Conservation (phyloP, 345 rosid species). For the Pugionium cornutum region DNA sequence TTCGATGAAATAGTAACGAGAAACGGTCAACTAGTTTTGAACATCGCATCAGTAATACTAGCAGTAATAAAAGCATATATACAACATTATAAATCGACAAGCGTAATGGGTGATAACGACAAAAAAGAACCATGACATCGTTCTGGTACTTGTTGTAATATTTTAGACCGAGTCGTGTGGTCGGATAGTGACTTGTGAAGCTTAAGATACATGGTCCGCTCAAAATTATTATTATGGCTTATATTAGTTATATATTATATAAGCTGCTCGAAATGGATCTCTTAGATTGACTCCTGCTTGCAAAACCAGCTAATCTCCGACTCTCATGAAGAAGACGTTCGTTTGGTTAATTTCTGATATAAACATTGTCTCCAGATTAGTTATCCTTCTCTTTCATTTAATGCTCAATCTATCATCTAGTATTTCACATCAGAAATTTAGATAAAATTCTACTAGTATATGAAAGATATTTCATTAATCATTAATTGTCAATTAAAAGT, state of each 20-base stretch:
- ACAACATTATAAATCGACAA: not conserved
- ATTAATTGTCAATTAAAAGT: not conserved
- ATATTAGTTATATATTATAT: too few relatives aligned
- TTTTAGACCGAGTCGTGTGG: slow-evolving; percentile 19
- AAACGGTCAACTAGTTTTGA: slow-evolving; percentile 11
- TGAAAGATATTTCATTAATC: too few relatives aligned
- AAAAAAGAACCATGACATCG: not conserved
- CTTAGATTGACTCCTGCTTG: not conserved
- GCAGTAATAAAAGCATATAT: slow-evolving; percentile 1
- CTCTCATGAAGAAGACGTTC: not conserved
- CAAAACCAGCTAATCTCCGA: not conserved
- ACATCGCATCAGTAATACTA: slow-evolving; percentile 13
- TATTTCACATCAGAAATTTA: too few relatives aligned
- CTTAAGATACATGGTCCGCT: too few relatives aligned
- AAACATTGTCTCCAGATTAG: too few relatives aligned
- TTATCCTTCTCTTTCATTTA: not conserved
- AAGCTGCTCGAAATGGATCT: not conserved
- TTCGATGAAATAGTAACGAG: slow-evolving; percentile 8
- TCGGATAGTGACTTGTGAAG: not conserved
- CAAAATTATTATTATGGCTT: too few relatives aligned
- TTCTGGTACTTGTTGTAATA: slow-evolving; percentile 9
- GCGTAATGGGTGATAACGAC: not conserved
- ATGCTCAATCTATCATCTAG: not conserved
- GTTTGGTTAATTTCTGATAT: not conserved
- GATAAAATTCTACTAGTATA: too few relatives aligned